Evolutionary conservation across 345 rosid genomes (phyloP), one percentile per base, ranked within the genome.

Genomic region (Eucalyptus pauciflora): DNA sequence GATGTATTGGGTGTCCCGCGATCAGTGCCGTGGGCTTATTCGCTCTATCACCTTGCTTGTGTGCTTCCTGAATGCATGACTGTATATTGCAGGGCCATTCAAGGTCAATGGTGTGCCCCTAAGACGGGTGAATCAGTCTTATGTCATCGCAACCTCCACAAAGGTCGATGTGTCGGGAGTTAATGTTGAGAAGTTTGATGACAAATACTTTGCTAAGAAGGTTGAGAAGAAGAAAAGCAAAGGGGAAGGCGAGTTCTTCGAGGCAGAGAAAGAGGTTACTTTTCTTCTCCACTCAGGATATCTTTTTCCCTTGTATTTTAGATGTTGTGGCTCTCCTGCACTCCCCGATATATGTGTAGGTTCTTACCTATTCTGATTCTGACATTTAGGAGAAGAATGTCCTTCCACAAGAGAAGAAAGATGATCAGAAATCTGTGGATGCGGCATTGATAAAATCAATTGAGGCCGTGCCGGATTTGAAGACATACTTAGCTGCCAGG

Each of bases 161-260:
- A 94, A 96, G 93, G 94, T 94, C 62, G 95, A 94, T 90, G 91
- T 95, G 48, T 89, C 97, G 13, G 97, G 97, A 7, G 95, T 94
- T 43, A 93, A 88, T 69, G 90, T 93, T 6, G 98, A 96, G 7
- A 96, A 96, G 90, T 93, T 94, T 24, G 97, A 96, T 48, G 97
- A 94, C 88, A 94, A 93, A 88, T 95, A 95, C 92, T 96, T 96
- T 67, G 94, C 90, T 62, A 97, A 96, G 97, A 93, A 92, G 76
- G 94, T 88, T 2, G 96, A 93, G 91, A 97, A 95, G 93, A 97
- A 94, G 93, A 94, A 94, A 64, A 94, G 92, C 92, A 95, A 96
- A 91, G 91, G 94, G 24, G 99, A 96, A 87, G 96, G 94, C 29
- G 97, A 96, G 91, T 97, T 96, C 94, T 95, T 96, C 50, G 98